Conservation (phyloP, 352 stramenopile genomes). For the Plasmopara halstedii region DNA sequence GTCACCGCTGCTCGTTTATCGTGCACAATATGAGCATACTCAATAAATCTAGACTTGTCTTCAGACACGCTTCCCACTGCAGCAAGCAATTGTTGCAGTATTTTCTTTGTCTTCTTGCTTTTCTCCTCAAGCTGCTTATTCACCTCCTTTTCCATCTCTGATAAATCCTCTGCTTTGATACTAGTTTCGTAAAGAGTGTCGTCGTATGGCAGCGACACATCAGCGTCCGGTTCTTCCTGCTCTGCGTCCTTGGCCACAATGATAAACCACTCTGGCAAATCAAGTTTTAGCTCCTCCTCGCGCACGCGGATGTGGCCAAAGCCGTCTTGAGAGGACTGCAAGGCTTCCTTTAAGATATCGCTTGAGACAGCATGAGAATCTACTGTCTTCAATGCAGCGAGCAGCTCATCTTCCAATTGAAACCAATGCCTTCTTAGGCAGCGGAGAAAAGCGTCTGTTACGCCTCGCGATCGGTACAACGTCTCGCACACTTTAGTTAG, state of each 20-base stretch:
- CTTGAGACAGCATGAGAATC: conserved; percentile 9
- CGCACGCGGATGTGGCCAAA: conserved; percentile 39
- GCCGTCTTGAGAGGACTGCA: conserved; percentile 23
- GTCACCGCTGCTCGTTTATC: conserved; percentile 45
- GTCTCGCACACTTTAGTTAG: conserved; percentile 59
- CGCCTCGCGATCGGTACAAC: conserved; percentile 45
- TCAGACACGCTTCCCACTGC: conserved; percentile 9
- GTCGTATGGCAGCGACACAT: conserved; percentile 21
- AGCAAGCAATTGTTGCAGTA: conserved; percentile 33
- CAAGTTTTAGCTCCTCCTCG: conserved; percentile 34
- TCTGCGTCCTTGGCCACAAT: conserved; percentile 45
- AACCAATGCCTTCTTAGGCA: conserved; percentile 58
- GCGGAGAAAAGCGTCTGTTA: conserved; percentile 43
- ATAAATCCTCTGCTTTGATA: conserved; percentile 30
- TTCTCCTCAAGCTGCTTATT: conserved; percentile 32
- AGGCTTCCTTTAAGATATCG: conserved; percentile 18
- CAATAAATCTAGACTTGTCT: conserved; percentile 23
- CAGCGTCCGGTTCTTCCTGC: conserved; percentile 23
- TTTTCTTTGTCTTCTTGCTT: conserved; percentile 20
- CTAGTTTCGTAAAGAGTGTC: conserved; percentile 16
- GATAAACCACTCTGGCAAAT: conserved; percentile 68
- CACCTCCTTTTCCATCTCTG: conserved; percentile 33
- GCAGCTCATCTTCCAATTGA: conserved; percentile 56
- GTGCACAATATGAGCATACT: conserved; percentile 50
- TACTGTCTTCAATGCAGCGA: conserved; percentile 19